Evolutionary conservation across 2,329 filamentous ascomycete species (phyloP).

Genomic region (Coleophoma cylindrospora): DNA sequence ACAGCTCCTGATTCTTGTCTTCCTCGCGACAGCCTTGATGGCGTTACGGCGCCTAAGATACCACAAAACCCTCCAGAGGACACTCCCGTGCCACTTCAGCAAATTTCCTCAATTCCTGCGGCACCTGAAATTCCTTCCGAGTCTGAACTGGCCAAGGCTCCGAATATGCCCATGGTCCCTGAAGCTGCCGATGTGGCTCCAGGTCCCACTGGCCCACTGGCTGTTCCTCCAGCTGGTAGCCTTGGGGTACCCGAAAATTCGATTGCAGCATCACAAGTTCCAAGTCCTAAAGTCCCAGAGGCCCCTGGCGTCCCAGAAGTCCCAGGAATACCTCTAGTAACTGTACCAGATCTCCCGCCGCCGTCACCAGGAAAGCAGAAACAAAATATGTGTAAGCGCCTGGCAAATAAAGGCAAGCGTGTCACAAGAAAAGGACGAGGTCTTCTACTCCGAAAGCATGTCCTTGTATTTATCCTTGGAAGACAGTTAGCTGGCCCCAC

Average conservation of each 20-base stretch:
- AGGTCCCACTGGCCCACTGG: too few species aligned
- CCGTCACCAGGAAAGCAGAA: not conserved
- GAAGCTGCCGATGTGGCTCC: too few species aligned
- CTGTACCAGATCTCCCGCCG: not conserved
- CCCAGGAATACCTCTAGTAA: not conserved
- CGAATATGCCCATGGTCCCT: too few species aligned
- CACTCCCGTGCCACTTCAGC: too few species aligned
- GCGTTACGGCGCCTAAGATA: too few species aligned
- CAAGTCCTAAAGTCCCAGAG: not conserved
- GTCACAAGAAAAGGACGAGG: not conserved
- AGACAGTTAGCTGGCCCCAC: constrained; percentile 4
- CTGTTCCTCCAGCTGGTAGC: not conserved
- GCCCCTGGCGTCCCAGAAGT: not conserved
- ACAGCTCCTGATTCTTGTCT: too few species aligned
- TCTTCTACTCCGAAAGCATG: not conserved
- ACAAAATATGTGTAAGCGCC: not conserved
- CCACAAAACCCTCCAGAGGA: too few species aligned
- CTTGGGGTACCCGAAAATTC: too few species aligned
- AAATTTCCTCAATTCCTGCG: too few species aligned
- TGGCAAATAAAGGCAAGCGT: not conserved
- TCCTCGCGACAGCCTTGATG: too few species aligned
- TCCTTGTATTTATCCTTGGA: constrained; percentile 1
- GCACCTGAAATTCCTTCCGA: too few species aligned
- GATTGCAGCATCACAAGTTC: not conserved
- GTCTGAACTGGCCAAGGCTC: too few species aligned